These are phyloP conservation scores for Carex parvula DNA, from an alignment of 176 grass and related monocot species.

Conservation along the genomic window DNA sequence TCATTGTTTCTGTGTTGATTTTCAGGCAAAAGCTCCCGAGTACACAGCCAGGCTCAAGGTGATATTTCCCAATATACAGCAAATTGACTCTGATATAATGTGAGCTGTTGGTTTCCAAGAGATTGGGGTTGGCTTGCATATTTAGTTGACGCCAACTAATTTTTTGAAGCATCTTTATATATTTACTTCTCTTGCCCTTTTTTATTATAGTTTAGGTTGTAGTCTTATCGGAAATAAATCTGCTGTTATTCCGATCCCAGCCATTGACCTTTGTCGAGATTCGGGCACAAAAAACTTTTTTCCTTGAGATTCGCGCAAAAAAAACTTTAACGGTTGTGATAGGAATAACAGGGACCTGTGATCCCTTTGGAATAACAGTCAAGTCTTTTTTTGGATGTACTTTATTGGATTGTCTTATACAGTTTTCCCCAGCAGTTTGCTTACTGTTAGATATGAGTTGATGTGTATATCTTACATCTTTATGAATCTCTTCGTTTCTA, in stretches of 20 bases:
- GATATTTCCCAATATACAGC: slow-evolving; percentile 67
- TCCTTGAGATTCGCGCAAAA: too few relatives aligned
- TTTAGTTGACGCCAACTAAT: background rate
- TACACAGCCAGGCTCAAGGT: slow-evolving; percentile 53
- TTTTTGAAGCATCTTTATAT: slow-evolving; percentile 6
- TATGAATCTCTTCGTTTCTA: background rate
- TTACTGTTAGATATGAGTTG: background rate
- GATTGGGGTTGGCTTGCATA: background rate
- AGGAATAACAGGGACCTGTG: too few relatives aligned
- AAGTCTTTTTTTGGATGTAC: background rate
- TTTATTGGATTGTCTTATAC: background rate
- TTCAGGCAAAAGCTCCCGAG: slow-evolving; percentile 61
- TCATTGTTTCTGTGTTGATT: slow-evolving; percentile 16
- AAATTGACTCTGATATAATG: slow-evolving; percentile 81
- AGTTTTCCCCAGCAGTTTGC: background rate
- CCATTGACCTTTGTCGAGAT: too few relatives aligned
- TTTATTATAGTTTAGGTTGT: background rate
- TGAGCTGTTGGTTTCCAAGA: background rate
- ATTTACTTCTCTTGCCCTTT: background rate
- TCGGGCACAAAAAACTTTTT: too few relatives aligned
- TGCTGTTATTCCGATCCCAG: too few relatives aligned
- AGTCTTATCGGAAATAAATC: background rate
- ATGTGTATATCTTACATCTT: background rate
- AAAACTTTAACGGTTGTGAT: too few relatives aligned
- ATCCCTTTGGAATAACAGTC: background rate